Conservation (phyloP, 1,284 basidiomycete species). For the Clitocybe nebularis region DNA sequence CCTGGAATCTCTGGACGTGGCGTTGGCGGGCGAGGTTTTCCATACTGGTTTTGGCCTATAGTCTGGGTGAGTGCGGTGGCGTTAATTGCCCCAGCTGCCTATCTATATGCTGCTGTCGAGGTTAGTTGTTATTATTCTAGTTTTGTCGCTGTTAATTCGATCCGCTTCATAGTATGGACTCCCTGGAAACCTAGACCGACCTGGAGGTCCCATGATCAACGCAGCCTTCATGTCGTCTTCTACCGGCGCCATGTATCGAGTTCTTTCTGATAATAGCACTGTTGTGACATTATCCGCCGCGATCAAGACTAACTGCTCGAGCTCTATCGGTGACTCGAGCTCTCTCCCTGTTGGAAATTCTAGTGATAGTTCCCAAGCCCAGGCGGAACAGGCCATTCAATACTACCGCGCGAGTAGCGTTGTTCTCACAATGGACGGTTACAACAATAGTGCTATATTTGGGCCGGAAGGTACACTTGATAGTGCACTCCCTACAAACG, state of each 20-base stretch:
- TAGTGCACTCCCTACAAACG: slow-evolving; percentile 43
- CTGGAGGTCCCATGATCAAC: slow-evolving; percentile 52
- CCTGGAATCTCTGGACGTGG: slow-evolving; percentile 35
- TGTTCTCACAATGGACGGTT: slow-evolving; percentile 55
- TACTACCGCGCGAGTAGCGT: slow-evolving; percentile 59
- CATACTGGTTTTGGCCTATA: slow-evolving; percentile 58
- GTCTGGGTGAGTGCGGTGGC: slow-evolving; percentile 40
- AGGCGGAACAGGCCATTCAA: slow-evolving; percentile 50
- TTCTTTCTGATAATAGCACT: slow-evolving; percentile 58
- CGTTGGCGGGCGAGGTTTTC: slow-evolving; percentile 41
- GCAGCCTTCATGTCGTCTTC: slow-evolving; percentile 46
- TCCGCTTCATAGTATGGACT: slow-evolving; percentile 43
- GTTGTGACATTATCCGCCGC: slow-evolving; percentile 36
- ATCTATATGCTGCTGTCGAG: slow-evolving; percentile 33
- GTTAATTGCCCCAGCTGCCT: slow-evolving; percentile 29
- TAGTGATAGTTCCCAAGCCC: slow-evolving; percentile 20
- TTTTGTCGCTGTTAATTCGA: slow-evolving; percentile 1
- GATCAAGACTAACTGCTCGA: slow-evolving; percentile 38
- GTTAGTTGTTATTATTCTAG: slow-evolving; percentile 11
- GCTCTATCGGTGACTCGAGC: slow-evolving; percentile 19
- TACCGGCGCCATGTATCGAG: slow-evolving; percentile 45
- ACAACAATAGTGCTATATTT: slow-evolving; percentile 54
- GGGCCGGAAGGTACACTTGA: slow-evolving; percentile 37
- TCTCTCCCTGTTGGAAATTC: slow-evolving; percentile 7
- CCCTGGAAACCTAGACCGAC: slow-evolving; percentile 47